These are phyloP conservation scores for Psilocybe cyanescens DNA, from an alignment of 768 basidiomycete genomes.

Conservation along the genomic window DNA sequence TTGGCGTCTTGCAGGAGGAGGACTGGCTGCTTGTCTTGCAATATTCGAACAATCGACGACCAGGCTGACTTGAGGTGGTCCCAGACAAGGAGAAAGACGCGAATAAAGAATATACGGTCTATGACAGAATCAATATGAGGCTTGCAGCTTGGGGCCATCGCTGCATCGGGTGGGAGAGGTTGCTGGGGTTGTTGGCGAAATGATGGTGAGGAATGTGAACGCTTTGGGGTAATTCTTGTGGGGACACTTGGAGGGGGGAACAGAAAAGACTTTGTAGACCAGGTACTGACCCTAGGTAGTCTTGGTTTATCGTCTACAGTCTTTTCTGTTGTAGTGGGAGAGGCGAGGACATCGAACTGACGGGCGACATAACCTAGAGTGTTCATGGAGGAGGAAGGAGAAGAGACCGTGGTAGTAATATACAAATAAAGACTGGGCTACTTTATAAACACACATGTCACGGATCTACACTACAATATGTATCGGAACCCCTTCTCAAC, in stretches of 20 bases:
- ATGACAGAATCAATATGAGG: constrained; percentile 42
- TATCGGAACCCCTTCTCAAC: constrained; percentile 54
- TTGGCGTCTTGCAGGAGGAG: constrained; percentile 15
- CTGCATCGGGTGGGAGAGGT: not conserved
- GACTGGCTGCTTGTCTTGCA: constrained; percentile 1
- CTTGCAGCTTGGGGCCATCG: not conserved
- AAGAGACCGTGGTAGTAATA: constrained; percentile 1
- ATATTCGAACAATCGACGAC: constrained; percentile 43
- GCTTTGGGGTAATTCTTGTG: constrained; percentile 34
- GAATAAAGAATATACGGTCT: constrained; percentile 71
- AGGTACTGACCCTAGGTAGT: constrained; percentile 54
- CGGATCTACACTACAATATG: constrained; percentile 36
- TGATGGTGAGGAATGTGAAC: constrained; percentile 69
- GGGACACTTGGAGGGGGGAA: constrained; percentile 37
- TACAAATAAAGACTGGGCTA: not conserved
- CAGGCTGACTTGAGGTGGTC: constrained; percentile 66
- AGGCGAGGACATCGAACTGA: constrained; percentile 77
- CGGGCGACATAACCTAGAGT: constrained; percentile 81
- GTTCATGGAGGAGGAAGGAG: constrained; percentile 57
- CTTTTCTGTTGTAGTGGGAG: constrained; percentile 49
- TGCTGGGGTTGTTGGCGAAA: constrained; percentile 27
- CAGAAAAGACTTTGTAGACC: constrained; percentile 59
- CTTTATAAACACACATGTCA: constrained; percentile 9
- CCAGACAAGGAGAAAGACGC: constrained; percentile 72
- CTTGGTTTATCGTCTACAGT: constrained; percentile 46